Evolutionary conservation across 176 grass and related monocot species (phyloP).

Genomic region (Phragmites australis): DNA sequence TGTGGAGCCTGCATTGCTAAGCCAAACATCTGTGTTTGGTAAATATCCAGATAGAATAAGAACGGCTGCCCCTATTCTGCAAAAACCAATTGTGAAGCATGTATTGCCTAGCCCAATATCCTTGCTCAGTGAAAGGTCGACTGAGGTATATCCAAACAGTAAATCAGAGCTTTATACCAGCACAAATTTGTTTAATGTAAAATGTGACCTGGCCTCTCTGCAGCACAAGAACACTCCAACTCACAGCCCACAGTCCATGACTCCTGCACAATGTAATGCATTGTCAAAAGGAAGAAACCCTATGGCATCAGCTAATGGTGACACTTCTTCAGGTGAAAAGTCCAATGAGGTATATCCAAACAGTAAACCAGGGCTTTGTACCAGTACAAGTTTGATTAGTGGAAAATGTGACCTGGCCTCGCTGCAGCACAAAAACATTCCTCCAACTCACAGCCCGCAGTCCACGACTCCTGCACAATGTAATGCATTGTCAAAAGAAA

Average conservation of each 20-base stretch:
- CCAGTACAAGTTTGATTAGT: too few species aligned
- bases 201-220: background rate
- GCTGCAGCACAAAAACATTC: too few species aligned
- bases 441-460: too few species aligned
- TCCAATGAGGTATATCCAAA: too few species aligned
- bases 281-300: too few species aligned
- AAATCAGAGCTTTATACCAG: background rate
- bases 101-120: background rate
- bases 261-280: conserved; percentile 7
- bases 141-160: background rate
- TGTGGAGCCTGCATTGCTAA: conserved; percentile 17
- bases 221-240: conserved; percentile 14
- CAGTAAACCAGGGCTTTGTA: too few species aligned
- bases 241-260: background rate
- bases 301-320: conserved; percentile 20
- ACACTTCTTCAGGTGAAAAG: conserved; percentile 53
- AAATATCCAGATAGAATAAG: conserved; percentile 12
- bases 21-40: conserved; percentile 33
- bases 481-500: too few species aligned
- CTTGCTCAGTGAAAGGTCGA: conserved; percentile 3
- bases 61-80: background rate
- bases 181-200: background rate
- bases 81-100: background rate
- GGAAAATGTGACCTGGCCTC: too few species aligned
- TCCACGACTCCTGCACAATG: too few species aligned